Conservation (phyloP, 2,329 filamentous ascomycete genomes). For the Fusarium solani-melongenae region DNA sequence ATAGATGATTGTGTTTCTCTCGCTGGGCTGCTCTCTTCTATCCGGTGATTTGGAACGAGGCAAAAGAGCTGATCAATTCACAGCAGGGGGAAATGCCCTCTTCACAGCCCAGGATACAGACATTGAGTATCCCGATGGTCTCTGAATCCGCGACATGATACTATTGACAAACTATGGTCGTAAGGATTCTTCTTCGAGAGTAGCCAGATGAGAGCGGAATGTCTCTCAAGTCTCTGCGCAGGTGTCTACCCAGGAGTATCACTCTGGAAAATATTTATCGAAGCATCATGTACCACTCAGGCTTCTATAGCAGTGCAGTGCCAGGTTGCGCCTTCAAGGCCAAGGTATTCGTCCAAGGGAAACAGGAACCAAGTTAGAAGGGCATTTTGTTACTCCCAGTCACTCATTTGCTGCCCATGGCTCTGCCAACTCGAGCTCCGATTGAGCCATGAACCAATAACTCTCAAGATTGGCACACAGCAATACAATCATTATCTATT, state of each 20-base stretch:
- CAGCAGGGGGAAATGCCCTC: background rate
- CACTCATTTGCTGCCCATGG: background rate
- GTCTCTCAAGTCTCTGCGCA: too few relatives aligned
- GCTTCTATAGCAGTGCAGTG: accelerated
- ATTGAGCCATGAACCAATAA: background rate
- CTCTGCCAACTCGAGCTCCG: background rate
- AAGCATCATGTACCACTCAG: background rate
- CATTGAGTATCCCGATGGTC: background rate
- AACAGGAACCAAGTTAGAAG: background rate
- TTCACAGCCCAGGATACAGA: background rate
- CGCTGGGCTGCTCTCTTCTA: background rate
- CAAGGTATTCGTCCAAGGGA: background rate
- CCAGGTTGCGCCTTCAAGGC: background rate
- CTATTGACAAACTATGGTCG: background rate
- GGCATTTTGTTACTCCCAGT: background rate
- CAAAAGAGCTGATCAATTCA: background rate
- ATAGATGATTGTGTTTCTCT: background rate
- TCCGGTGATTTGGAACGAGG: background rate
- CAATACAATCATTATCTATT: background rate
- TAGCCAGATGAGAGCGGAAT: background rate
- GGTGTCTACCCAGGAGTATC: background rate
- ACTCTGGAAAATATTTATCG: accelerated
- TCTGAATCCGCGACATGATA: too few relatives aligned
- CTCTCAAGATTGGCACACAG: background rate
- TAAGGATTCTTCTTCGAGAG: background rate